phyloP scores from a whole-genome alignment of 495 filamentous ascomycete genomes.

The Tetracladium setigerum region DNA sequence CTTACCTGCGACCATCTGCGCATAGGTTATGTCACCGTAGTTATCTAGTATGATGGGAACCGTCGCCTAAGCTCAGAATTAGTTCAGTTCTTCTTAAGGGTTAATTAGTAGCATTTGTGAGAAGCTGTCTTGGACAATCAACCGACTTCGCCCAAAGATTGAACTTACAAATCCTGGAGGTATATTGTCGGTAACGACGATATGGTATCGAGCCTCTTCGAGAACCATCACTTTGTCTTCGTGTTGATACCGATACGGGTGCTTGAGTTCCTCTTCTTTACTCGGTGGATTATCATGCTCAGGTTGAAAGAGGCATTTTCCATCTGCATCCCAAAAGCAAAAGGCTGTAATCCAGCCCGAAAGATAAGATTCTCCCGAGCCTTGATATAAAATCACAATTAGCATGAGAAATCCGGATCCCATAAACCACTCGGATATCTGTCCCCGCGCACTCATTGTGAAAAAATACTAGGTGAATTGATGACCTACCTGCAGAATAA shows the following conservation, averaged over 20 bases:
- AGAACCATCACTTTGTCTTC: constrained; percentile 8
- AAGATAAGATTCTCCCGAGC: too few relatives aligned
- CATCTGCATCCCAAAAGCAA: constrained; percentile 32
- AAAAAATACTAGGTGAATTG: too few relatives aligned
- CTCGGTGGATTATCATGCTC: neutral
- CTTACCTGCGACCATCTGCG: constrained; percentile 28
- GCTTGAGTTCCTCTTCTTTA: too few relatives aligned
- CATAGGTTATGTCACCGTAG: constrained; percentile 17
- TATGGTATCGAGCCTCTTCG: constrained; percentile 17
- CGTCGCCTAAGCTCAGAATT: constrained; percentile 11
- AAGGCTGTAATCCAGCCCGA: constrained; percentile 35
- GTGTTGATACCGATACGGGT: too few relatives aligned
- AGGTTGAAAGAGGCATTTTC: constrained; percentile 20
- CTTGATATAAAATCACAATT: too few relatives aligned
- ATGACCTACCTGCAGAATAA: constrained; percentile 1
- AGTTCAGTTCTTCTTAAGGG: too few relatives aligned
- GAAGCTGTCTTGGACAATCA: too few relatives aligned
- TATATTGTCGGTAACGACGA: constrained; percentile 15
- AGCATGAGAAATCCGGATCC: too few relatives aligned
- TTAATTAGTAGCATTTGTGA: too few relatives aligned
- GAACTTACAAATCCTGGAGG: too few relatives aligned
- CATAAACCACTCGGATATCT: constrained; percentile 25
- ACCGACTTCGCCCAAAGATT: too few relatives aligned
- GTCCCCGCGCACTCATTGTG: too few relatives aligned
- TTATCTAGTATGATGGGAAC: constrained; percentile 26